Conservation (phyloP, 1,284 basidiomycete species). For the Sutorius eximius region DNA sequence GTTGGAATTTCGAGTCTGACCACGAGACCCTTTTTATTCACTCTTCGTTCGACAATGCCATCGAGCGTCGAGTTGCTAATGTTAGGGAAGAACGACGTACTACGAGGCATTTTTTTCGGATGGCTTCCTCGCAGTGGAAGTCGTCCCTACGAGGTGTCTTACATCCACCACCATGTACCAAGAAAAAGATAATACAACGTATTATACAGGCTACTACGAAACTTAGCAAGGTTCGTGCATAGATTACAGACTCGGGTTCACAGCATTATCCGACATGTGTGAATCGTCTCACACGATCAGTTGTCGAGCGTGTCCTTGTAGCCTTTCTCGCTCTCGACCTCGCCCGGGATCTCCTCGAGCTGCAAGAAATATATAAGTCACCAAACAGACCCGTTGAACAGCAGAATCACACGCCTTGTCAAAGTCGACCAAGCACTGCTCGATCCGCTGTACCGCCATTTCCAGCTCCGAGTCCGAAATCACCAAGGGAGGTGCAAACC, state of each 20-base stretch:
- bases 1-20: no score
- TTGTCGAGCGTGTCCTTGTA: conserved; percentile 44
- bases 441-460: conserved; percentile 77
- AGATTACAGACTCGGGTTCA: neutral
- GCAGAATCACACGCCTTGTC: conserved; percentile 60
- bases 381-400: neutral
- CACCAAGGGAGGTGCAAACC: conserved; percentile 94
- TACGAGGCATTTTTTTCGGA: conserved; percentile 51
- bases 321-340: conserved; percentile 59
- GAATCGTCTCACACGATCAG: conserved; percentile 12
- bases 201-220: conserved; percentile 18
- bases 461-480: conserved; percentile 84
- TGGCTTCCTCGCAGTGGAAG: conserved; percentile 34
- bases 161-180: conserved; percentile 32
- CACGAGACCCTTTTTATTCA: conserved; percentile 29
- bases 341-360: conserved; percentile 73
- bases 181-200: neutral
- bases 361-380: conserved; percentile 28
- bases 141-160: conserved; percentile 58
- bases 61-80: conserved; percentile 49
- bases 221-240: neutral
- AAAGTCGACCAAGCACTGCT: conserved; percentile 75
- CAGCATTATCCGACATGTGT: neutral
- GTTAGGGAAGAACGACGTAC: conserved; percentile 39
- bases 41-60: conserved; percentile 36